Percentiles rank a stretch among this genome's conserved stretches.
Evolutionary conservation across 768 basidiomycete species (phyloP).

Genomic region (Pleurotus tuber-regium): DNA sequence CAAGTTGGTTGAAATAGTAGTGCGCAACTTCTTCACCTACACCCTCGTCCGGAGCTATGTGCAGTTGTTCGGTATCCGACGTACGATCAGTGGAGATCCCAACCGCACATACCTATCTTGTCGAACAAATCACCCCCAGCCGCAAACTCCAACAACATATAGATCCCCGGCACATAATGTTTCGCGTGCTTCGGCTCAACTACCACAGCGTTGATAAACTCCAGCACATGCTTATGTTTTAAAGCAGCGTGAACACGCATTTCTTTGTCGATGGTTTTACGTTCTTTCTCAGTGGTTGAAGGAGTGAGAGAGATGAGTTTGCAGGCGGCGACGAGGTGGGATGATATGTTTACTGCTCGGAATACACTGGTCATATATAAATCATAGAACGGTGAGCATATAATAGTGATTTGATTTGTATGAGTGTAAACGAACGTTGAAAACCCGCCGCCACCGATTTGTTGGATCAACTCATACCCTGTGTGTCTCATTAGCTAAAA

Average conservation of each 20-base stretch:
- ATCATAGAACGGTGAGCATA: background rate
- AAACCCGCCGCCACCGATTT: slow-evolving; percentile 88
- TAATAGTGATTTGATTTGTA: background rate
- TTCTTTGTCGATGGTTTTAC: slow-evolving; percentile 87
- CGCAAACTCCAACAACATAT: slow-evolving; percentile 91
- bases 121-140: slow-evolving; percentile 96
- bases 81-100: background rate
- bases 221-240: slow-evolving; percentile 77
- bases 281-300: slow-evolving; percentile 60
- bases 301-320: slow-evolving; percentile 72
- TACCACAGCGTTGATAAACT: slow-evolving; percentile 76
- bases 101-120: slow-evolving; percentile 77
- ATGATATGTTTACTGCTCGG: slow-evolving; percentile 68
- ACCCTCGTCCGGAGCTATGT: slow-evolving; percentile 84
- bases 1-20: slow-evolving; percentile 83
- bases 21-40: slow-evolving; percentile 86
- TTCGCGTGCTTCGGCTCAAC: slow-evolving; percentile 62
- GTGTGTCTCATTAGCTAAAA: background rate
- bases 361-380: slow-evolving; percentile 59
- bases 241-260: slow-evolving; percentile 84
- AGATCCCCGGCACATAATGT: slow-evolving; percentile 75
- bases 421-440: slow-evolving; percentile 56
- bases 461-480: slow-evolving; percentile 72
- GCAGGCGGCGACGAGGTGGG: slow-evolving; percentile 78
- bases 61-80: background rate